Evolutionary conservation across 2,329 filamentous ascomycete species (phyloP), one percentile per base, ranked within the genome.

Genomic region (Dothideomycetes sp.): DNA sequence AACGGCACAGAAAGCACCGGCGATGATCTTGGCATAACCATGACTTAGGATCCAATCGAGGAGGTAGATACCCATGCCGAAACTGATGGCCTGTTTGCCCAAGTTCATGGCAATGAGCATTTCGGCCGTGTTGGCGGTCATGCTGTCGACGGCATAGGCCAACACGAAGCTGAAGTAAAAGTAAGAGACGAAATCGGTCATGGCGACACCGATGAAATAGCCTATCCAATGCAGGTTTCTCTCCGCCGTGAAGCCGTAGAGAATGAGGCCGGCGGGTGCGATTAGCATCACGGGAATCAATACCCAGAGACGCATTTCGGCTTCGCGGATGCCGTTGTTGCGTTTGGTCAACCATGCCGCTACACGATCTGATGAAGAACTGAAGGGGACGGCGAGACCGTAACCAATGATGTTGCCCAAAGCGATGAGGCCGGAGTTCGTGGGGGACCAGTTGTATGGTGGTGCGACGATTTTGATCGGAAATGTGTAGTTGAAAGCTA

Each of bases 141-240:
- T 75, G 38, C 65, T 70, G 51, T 78, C 74, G 25, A 78, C 69
- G 1, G 74, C 73, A 49, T 79, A 78, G 2, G 74, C 74, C 7
- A 80, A 63, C 9, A 73, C 71, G 50, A 77, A 74, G 11, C 52
- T 53, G 46, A 61, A 61, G 51, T 53, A 59, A 44, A 60, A 59
- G 32, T 57, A 50, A 9, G 46, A 43, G 4, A 52, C 54, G 54
- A 57, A 62, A 36, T 61, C 54, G 19, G 49, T 49, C 56, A 63
- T 56, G 1, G 52, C 56, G 0, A 61, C 56, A 35, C 58, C 59
- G 15, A 55, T 53, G 44, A 63, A 62, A 45, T 60, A 62, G 4
- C 57, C 57, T n/a, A 59, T 48, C 58, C 57, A 61, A 45, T 60
- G 58, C 1, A 61, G 50, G 22, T 57, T 43, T 9, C 46, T 28